Conservation (phyloP, 768 basidiomycete genomes). For the Naematelia aurantialba region DNA sequence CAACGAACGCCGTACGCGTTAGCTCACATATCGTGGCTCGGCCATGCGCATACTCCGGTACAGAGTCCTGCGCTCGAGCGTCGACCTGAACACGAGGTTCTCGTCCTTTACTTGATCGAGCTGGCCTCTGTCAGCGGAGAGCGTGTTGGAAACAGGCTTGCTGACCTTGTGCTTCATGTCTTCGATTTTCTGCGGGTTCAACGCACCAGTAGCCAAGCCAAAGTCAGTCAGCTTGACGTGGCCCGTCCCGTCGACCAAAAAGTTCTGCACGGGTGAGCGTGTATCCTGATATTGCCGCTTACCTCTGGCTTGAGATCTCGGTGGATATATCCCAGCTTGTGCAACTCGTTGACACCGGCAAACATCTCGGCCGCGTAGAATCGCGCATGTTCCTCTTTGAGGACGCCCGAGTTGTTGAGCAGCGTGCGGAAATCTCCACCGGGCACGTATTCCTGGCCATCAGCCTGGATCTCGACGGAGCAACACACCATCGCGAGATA, state of each 20-base stretch:
- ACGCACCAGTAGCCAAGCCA: conserved; percentile 90
- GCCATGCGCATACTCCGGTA: conserved; percentile 87
- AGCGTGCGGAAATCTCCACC: conserved; percentile 98
- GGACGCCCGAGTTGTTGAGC: conserved; percentile 93
- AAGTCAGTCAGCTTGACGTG: conserved; percentile 93
- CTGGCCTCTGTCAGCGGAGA: conserved; percentile 55
- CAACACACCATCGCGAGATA: conserved; percentile 79
- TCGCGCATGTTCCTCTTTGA: conserved; percentile 93
- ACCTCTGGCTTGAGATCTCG: conserved; percentile 98
- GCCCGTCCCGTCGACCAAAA: conserved; percentile 88
- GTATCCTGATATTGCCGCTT: conserved; percentile 2
- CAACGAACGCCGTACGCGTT: not conserved
- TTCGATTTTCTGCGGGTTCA: conserved; percentile 91
- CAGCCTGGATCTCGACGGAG: conserved; percentile 4
- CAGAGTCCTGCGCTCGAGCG: conserved; percentile 87
- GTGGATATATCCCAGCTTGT: conserved; percentile 97
- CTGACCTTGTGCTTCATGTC: conserved; percentile 84
- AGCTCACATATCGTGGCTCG: conserved; percentile 69
- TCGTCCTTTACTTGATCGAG: conserved; percentile 96
- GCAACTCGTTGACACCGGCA: conserved; percentile 83
- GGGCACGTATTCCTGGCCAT: conserved; percentile 76
- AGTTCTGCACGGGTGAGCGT: conserved; percentile 62
- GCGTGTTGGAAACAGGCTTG: too few species aligned
- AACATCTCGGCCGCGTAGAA: conserved; percentile 99
- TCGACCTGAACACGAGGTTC: conserved; percentile 81